Conservation (phyloP, 2,329 filamentous ascomycete species). For the Furcasterigmium furcatum region DNA sequence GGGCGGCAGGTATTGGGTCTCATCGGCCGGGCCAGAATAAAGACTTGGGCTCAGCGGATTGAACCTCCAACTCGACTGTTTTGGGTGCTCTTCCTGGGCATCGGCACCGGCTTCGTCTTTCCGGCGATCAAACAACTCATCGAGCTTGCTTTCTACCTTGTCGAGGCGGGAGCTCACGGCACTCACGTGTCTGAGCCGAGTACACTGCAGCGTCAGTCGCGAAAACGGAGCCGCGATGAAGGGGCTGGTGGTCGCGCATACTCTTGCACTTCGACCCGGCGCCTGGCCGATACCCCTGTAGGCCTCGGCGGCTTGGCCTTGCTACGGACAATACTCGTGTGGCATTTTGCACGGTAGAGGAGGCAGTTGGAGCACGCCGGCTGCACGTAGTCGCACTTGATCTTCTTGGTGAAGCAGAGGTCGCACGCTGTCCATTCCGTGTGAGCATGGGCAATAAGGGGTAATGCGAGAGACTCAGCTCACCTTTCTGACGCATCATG, state of each 20-base stretch:
- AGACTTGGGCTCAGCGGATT: neutral
- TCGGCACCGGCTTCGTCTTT: too few species aligned
- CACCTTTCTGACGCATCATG: too few species aligned
- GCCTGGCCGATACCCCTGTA: too few species aligned
- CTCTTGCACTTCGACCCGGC: constrained; percentile 2
- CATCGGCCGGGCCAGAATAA: neutral
- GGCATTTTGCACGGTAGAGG: constrained; percentile 36
- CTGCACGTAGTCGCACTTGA: constrained; percentile 41
- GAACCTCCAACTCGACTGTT: neutral
- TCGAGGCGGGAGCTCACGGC: constrained; percentile 17
- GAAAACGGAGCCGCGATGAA: too few species aligned
- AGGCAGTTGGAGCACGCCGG: constrained; percentile 40
- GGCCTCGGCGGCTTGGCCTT: constrained; percentile 13
- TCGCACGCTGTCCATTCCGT: constrained; percentile 39
- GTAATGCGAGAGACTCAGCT: too few species aligned
- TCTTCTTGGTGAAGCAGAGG: constrained; percentile 42
- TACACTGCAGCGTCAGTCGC: too few species aligned
- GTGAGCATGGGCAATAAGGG: too few species aligned
- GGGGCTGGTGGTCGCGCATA: neutral
- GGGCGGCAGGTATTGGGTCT: neutral
- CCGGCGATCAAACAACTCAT: constrained; percentile 19
- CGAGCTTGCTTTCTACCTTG: constrained; percentile 26
- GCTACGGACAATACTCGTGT: constrained; percentile 23
- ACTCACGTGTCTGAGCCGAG: neutral
- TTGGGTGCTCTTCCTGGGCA: neutral